Evolutionary conservation across 2,329 filamentous ascomycete species (phyloP).

Genomic region (Apiospora aurea): DNA sequence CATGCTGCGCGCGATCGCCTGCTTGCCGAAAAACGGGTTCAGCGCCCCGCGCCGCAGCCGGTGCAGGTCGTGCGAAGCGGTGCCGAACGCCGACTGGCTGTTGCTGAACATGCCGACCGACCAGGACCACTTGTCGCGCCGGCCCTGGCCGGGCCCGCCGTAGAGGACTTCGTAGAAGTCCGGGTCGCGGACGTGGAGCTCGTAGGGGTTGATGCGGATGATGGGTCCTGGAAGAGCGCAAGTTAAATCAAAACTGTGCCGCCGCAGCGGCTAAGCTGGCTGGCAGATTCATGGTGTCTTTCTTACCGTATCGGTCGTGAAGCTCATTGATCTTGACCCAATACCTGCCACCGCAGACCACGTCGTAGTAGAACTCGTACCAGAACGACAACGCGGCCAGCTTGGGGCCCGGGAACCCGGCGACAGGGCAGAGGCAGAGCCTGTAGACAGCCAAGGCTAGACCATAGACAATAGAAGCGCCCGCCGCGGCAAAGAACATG

Average conservation of each 20-base stretch:
- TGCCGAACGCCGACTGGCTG: background rate
- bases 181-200: conserved; percentile 26
- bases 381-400: conserved; percentile 26
- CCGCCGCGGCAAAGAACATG: background rate
- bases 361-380: conserved; percentile 46
- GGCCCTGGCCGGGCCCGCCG: conserved; percentile 22
- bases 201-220: conserved; percentile 27
- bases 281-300: background rate
- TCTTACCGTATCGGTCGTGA: background rate
- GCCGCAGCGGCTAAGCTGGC: too few species aligned
- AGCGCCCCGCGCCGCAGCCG: conserved; percentile 26
- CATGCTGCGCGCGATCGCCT: conserved; percentile 37
- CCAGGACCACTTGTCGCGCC: conserved; percentile 27
- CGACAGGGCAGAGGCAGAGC: background rate
- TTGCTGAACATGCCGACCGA: conserved; percentile 7
- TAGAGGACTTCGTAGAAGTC: conserved; percentile 26
- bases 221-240: conserved; percentile 21
- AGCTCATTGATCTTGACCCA: conserved; percentile 1
- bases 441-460: background rate
- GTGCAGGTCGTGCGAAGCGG: conserved; percentile 23
- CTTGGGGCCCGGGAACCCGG: conserved; percentile 1
- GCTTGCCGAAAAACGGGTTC: conserved; percentile 43
- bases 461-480: background rate
- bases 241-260: background rate
- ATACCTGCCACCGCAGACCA: background rate